These are phyloP conservation scores for Phellinidium pouzarii DNA, from an alignment of 1,284 basidiomycete genomes.

Conservation along the genomic window DNA sequence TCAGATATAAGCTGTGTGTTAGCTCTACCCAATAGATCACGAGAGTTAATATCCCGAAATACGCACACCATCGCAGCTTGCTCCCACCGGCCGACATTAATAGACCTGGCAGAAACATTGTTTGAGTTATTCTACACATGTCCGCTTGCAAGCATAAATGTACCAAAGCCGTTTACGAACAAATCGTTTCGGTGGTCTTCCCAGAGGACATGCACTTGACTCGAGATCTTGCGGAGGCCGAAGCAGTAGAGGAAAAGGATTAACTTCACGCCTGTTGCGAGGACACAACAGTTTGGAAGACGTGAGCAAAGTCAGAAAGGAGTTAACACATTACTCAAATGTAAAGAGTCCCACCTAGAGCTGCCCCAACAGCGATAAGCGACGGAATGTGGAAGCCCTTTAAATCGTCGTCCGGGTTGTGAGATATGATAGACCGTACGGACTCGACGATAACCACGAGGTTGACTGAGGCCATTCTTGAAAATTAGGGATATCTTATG, in stretches of 20 bases:
- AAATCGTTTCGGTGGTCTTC: constrained; percentile 93
- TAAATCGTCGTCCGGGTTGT: constrained; percentile 41
- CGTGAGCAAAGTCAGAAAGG: not conserved
- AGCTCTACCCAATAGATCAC: not conserved
- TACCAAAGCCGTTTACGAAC: constrained; percentile 75
- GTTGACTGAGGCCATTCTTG: constrained; percentile 73
- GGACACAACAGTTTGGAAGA: not conserved
- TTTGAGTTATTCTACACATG: not conserved
- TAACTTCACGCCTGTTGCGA: constrained; percentile 80
- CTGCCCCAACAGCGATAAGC: constrained; percentile 75
- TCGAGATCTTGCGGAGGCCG: constrained; percentile 71
- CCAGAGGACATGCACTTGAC: constrained; percentile 91
- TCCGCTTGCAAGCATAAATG: constrained; percentile 20
- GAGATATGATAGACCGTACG: constrained; percentile 59
- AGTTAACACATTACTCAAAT: not conserved
- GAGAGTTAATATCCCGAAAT: constrained; percentile 1
- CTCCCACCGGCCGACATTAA: constrained; percentile 89
- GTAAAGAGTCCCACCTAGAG: constrained; percentile 52
- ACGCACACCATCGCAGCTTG: constrained; percentile 78
- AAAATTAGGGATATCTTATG: too few species aligned
- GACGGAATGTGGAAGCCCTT: constrained; percentile 77
- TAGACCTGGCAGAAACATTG: constrained; percentile 47
- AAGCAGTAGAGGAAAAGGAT: constrained; percentile 84
- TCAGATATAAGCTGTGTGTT: not conserved
- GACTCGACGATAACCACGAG: constrained; percentile 84